phyloP scores from a whole-genome alignment of 2,329 filamentous ascomycete genomes.

The Capronia coronata region DNA sequence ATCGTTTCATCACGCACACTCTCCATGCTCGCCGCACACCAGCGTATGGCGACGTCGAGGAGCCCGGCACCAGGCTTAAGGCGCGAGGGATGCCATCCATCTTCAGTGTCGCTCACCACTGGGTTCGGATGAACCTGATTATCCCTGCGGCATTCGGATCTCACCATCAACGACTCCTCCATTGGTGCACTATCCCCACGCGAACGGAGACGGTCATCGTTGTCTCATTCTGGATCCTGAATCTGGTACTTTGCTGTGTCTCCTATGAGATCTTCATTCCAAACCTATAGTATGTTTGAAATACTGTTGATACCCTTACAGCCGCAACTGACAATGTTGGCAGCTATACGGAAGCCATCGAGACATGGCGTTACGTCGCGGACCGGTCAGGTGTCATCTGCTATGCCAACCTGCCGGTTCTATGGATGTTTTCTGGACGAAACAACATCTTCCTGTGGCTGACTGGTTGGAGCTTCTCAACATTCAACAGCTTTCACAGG shows the following conservation, averaged over 20 bases:
- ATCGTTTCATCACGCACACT: conserved; percentile 30
- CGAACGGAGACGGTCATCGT: conserved; percentile 43
- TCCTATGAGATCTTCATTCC: conserved; percentile 42
- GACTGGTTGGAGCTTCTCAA: conserved; percentile 62
- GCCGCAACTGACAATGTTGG: not conserved
- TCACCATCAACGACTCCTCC: conserved; percentile 37
- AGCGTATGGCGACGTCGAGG: conserved; percentile 19
- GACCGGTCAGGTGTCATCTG: conserved; percentile 60
- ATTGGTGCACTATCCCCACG: conserved; percentile 44
- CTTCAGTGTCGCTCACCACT: conserved; percentile 27
- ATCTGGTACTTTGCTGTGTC: conserved; percentile 39
- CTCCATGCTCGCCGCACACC: conserved; percentile 13
- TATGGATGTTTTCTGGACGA: conserved; percentile 61
- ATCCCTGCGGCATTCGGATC: conserved; percentile 41
- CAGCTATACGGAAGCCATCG: conserved; percentile 27
- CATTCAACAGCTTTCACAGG: conserved; percentile 62
- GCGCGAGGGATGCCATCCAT: conserved; percentile 1
- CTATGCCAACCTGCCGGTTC: conserved; percentile 56
- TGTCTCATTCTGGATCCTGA: conserved; percentile 37
- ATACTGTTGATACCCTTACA: not conserved
- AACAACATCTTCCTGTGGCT: conserved; percentile 62
- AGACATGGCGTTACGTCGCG: conserved; percentile 51
- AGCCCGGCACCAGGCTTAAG: not conserved
- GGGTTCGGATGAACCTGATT: conserved; percentile 37
- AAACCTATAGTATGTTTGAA: conserved; percentile 43